Base-by-base conservation (phyloP, 768 basidiomycete genomes). In the Amanita inopinata region DNA sequence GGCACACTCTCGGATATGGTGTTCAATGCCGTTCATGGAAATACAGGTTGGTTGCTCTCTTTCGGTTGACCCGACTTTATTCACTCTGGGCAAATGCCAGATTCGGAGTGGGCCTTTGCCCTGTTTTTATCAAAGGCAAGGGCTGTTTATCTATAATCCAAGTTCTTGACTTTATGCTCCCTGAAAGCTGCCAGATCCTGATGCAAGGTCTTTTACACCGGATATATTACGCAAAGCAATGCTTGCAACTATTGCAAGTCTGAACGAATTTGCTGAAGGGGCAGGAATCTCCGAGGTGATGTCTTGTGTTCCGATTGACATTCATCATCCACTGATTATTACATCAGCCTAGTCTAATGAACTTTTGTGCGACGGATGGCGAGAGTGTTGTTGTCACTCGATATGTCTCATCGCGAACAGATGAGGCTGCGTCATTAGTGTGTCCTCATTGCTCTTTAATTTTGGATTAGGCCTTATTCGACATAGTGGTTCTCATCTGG, bases 71-170 rank as follows among this genome's bases (percentile, higher is more conserved):
- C 31, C 19, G 17, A 24, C 34, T 19, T 40, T 33, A 33, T 43
- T 35, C 23, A 32, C 22, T 28, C 22, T 10, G 34, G 18, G 15
- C 19, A 5, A 11, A 38, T 30, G 38, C 19, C 49, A 84, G 94
- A 99, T 62, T 93, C 90, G 3, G 93, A 99, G 68, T 97, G 93
- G 92, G 83, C 89, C 4, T 99, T 98, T 57, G 92, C 88, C 5
- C 63, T 94, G 38, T 86, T 93, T 59, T 61, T 98, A 22, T 88
- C 92, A 2, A 86, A 83, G 66, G 88, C 78, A 48, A 10, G 54
- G 24, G 49, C 40, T 25, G 10, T 17, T 35, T 2, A 24, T 15
- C 18, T 3, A 30, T 33, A 15, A 11, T 2, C 20, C n/a, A 4
- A n/a, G 20, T 32, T 34, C 50, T 49, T 39, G 54, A 42, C 33